Base-by-base conservation (phyloP, 768 basidiomycete species). In the Dioszegia aurantiaca region DNA sequence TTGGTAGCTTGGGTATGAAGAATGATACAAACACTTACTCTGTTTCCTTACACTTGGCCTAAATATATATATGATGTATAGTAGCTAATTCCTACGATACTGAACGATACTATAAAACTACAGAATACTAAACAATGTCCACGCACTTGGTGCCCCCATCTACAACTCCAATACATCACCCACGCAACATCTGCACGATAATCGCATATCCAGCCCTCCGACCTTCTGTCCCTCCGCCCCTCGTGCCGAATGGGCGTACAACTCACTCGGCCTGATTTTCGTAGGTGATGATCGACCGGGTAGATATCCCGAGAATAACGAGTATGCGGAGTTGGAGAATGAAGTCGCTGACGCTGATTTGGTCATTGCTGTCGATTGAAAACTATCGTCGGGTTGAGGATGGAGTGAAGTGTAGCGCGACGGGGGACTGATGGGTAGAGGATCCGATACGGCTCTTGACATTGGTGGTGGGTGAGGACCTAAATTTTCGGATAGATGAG, bases 81-180 rank as follows among this genome's bases (percentile, higher is more conserved):
- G 6, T 5, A 43, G n/a, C n/a, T 19, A 9, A 43, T 43, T 6
- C 8, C n/a, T 43, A 43, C n/a, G 42, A 33, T 33, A 14, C 33
- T 33, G 14, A 33, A 33, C 45, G 11, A 26, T 19, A 28, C 45
- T 42, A 30, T 30, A 27, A 26, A 26, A 26, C 14, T 2, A 26
- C 2, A n/a, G 12, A n/a, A 26, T 45, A n/a, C 30, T 51, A 23
- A 31, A 19, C 40, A 17, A 21, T 42, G 5, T 14, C 33, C 33
- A 6, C 33, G 6, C 14, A 6, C 33, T 33, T 6, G n/a, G n/a
- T n/a, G n/a, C n/a, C n/a, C 33, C 33, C 33, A 33, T 14, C 33
- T 33, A 33, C 33, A 66, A 31, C 57, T 67, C 65, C 26, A 67
- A 61, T 11, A 67, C 60, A 44, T 60, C 60, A 12, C 65, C 65